Percentiles rank a stretch among this genome's conserved stretches.
Evolutionary conservation across 208 protist genomes (phyloP).

Genomic region (Crithidia mellificae): DNA sequence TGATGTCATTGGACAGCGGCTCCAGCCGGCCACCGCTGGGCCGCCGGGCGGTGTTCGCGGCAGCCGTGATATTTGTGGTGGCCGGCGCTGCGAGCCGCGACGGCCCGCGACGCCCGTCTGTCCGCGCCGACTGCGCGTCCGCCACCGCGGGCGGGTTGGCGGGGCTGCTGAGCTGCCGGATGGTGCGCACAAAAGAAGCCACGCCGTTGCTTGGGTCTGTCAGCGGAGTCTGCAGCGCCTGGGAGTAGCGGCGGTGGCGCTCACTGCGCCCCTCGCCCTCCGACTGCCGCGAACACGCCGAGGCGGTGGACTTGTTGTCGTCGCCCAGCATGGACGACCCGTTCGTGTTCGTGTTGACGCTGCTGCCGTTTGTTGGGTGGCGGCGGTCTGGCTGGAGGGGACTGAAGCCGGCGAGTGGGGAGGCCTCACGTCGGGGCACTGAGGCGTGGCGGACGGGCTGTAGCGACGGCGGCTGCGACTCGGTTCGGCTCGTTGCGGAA

Average conservation of each 20-base stretch:
- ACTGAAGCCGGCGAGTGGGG: neutral
- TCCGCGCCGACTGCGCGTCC: slow-evolving; percentile 4
- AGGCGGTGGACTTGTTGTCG: slow-evolving; percentile 4
- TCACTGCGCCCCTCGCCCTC: slow-evolving; percentile 1
- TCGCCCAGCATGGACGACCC: neutral
- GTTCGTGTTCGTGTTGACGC: slow-evolving; percentile 1
- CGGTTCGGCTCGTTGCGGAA: neutral
- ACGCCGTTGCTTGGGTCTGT: slow-evolving; percentile 1
- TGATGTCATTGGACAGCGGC: neutral
- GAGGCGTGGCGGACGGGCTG: neutral
- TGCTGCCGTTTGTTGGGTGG: neutral
- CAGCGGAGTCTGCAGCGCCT: slow-evolving; percentile 25
- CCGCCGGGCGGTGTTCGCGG: neutral
- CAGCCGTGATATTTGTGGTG: slow-evolving; percentile 9
- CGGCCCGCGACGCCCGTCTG: neutral
- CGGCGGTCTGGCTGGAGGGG: neutral
- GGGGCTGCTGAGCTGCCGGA: slow-evolving; percentile 8
- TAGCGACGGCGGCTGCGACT: slow-evolving; percentile 3
- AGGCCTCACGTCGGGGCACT: neutral
- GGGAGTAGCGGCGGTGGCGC: slow-evolving; percentile 27
- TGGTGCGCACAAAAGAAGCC: neutral
- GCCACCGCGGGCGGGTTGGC: neutral
- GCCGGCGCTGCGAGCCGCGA: neutral
- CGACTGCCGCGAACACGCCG: neutral
- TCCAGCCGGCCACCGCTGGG: neutral